A percentile compares a stretch with the other conserved stretches of the same genome.
phyloP scores from a whole-genome alignment of 306 rosid species.

The Trichosanthes cucumerina region DNA sequence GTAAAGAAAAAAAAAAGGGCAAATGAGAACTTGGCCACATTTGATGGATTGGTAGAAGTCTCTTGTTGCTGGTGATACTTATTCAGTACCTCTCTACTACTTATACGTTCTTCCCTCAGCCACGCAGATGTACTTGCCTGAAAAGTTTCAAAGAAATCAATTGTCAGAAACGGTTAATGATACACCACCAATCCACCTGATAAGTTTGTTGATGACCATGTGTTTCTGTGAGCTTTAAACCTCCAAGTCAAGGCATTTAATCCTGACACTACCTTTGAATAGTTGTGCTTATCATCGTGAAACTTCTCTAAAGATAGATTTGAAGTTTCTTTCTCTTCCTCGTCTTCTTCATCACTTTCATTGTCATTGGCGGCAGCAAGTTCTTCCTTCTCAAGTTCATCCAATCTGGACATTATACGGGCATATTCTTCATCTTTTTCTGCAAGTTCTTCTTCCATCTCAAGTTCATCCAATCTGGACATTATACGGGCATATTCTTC shows the following conservation, averaged over 20 bases:
- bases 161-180: slow-evolving; percentile 13
- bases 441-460: slow-evolving; percentile 48
- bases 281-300: slow-evolving; percentile 17
- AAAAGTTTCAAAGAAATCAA: slow-evolving; percentile 22
- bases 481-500: slow-evolving; percentile 36
- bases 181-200: background rate
- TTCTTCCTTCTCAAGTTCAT: no score
- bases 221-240: background rate
- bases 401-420: no score
- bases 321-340: slow-evolving; percentile 25
- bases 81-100: slow-evolving; percentile 15
- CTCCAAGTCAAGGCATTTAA: slow-evolving; percentile 19
- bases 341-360: slow-evolving; percentile 26
- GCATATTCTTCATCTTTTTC: no score
- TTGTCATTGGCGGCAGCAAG: slow-evolving; percentile 46
- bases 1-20: background rate
- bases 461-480: slow-evolving; percentile 63
- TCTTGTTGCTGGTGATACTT: slow-evolving; percentile 11
- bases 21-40: slow-evolving; percentile 33
- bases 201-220: background rate
- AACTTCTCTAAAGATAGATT: slow-evolving; percentile 25
- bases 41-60: slow-evolving; percentile 27
- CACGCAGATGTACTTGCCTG: slow-evolving; percentile 19
- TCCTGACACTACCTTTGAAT: slow-evolving; percentile 32
- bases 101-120: slow-evolving; percentile 17